phyloP scores from a whole-genome alignment of 176 grass and related monocot species.

The Eragrostis curvula region DNA sequence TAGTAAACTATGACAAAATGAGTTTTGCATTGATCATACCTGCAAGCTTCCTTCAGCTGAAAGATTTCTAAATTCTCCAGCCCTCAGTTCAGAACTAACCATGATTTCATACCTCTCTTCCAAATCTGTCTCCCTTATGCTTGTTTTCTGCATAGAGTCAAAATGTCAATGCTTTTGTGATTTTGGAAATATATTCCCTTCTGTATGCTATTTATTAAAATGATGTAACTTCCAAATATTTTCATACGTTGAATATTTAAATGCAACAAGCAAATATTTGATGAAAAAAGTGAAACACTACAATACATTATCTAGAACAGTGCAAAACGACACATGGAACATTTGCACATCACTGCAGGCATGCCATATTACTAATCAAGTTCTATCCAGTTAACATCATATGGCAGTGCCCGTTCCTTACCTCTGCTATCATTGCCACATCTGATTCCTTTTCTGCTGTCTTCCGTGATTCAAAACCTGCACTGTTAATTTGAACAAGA shows the following conservation, averaged over 20 bases:
- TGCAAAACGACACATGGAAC: not conserved
- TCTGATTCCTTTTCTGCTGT: not conserved
- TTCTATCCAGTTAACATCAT: not conserved
- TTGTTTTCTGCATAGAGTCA: not conserved
- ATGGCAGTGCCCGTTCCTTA: not conserved
- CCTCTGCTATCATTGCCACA: not conserved
- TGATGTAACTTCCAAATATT: not conserved
- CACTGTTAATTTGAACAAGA: not conserved
- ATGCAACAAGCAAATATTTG: not conserved
- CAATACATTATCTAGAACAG: not conserved
- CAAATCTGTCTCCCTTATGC: not conserved
- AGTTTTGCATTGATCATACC: not conserved
- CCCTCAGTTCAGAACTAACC: not conserved
- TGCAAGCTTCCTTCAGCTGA: not conserved
- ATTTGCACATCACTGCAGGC: not conserved
- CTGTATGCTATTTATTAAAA: not conserved
- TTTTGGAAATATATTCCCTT: not conserved
- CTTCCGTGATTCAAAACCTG: not conserved
- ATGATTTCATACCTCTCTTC: not conserved
- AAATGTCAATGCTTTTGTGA: not conserved
- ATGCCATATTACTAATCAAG: not conserved
- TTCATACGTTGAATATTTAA: not conserved
- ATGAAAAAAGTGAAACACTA: not conserved
- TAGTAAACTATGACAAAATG: not conserved
- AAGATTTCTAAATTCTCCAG: not conserved